A percentile compares a stretch with the other conserved stretches of the same genome.
These are phyloP conservation scores for Rhododendron ovatum DNA, from an alignment of 148 eudicot species.

Conservation along the genomic window DNA sequence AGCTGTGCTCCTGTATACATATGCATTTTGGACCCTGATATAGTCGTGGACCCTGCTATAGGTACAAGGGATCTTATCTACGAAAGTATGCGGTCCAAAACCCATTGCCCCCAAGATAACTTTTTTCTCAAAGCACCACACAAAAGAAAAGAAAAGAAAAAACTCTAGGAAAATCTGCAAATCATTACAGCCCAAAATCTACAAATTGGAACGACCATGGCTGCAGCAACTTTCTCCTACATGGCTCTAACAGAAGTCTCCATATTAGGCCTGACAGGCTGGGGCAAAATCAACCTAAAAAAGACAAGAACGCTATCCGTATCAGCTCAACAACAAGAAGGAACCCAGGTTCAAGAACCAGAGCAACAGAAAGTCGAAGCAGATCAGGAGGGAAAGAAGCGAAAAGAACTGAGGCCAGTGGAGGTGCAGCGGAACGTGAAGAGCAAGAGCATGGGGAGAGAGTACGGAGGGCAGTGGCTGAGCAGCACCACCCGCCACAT, in stretches of 20 bases:
- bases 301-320: constrained; percentile 25
- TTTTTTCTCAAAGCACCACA: background rate
- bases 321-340: constrained; percentile 51
- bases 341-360: constrained; percentile 30
- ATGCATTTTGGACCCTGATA: background rate
- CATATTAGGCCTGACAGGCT: constrained; percentile 24
- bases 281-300: constrained; percentile 14
- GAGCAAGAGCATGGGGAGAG: constrained; percentile 70
- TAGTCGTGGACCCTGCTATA: background rate
- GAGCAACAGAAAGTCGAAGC: constrained; percentile 12
- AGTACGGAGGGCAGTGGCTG: constrained; percentile 93
- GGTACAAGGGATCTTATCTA: background rate
- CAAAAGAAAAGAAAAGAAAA: background rate
- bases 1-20: background rate
- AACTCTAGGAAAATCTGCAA: background rate
- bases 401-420: constrained; percentile 44
- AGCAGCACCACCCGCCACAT: constrained; percentile 85
- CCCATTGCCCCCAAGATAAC: background rate
- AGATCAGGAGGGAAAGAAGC: constrained; percentile 17
- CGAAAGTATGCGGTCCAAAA: background rate
- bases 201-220: background rate
- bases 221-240: constrained; percentile 45
- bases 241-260: constrained; percentile 55
- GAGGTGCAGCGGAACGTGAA: constrained; percentile 61
- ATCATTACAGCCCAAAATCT: background rate